Percentiles rank a stretch among this genome's conserved stretches.
These are phyloP conservation scores for Exophiala alcalophila DNA, from an alignment of 2,329 filamentous ascomycete genomes.

Conservation along the genomic window DNA sequence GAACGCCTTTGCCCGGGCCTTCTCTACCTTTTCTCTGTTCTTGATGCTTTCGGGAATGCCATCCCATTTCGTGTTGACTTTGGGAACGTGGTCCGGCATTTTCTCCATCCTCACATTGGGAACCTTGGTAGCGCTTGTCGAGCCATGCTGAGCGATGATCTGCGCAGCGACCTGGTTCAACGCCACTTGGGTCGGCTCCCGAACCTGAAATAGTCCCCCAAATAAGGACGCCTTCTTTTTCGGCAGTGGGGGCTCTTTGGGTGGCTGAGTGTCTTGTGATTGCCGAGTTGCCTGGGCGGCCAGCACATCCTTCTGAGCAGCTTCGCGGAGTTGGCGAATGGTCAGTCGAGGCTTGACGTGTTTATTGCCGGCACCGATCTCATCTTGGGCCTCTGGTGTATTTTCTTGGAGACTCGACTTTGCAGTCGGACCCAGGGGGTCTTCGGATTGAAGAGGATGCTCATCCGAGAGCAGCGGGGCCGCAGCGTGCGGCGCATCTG, in stretches of 20 bases:
- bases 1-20: constrained; percentile 18
- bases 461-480: too few relatives aligned
- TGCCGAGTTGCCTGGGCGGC: constrained; percentile 1
- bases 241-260: constrained; percentile 2
- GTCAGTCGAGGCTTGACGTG: constrained; percentile 16
- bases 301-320: constrained; percentile 12
- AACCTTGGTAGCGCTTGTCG: constrained; percentile 38
- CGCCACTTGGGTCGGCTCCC: constrained; percentile 49
- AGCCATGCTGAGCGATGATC: constrained; percentile 37
- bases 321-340: constrained; percentile 19
- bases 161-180: constrained; percentile 45
- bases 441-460: too few relatives aligned
- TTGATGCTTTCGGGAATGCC: constrained; percentile 47
- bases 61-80: constrained; percentile 55
- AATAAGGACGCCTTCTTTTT: constrained; percentile 40
- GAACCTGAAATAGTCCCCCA: constrained; percentile 47
- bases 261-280: constrained; percentile 1
- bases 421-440: too few relatives aligned
- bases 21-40: constrained; percentile 31
- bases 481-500: too few relatives aligned
- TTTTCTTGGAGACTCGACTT: too few relatives aligned
- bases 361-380: not conserved
- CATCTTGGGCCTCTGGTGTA: too few relatives aligned
- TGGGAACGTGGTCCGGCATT: constrained; percentile 49
- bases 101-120: constrained; percentile 44